Evolutionary conservation across 1,284 basidiomycete species (phyloP).

Genomic region (Cryptococcus hybrid): DNA sequence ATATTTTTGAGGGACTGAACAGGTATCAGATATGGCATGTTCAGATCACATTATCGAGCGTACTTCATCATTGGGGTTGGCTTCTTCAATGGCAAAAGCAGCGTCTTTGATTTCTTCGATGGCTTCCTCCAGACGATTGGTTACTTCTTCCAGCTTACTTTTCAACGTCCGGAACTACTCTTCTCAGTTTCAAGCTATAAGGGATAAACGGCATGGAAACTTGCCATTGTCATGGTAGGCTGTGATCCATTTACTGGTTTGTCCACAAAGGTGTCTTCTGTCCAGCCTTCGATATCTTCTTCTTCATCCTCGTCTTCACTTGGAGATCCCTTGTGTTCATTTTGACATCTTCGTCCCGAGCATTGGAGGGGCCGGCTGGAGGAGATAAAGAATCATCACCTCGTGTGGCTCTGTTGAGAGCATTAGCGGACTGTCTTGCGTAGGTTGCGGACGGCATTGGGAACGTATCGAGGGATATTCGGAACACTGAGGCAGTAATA

Average conservation of each 20-base stretch:
- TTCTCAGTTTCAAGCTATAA: neutral
- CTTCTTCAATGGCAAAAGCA: constrained; percentile 28
- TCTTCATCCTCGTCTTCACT: constrained; percentile 11
- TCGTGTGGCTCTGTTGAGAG: neutral
- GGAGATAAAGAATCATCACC: neutral
- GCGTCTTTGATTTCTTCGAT: constrained; percentile 17
- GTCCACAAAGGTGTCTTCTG: constrained; percentile 23
- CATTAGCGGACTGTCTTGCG: neutral
- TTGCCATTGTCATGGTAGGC: constrained; percentile 3
- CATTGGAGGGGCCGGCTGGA: constrained; percentile 12
- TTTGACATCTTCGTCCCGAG: neutral
- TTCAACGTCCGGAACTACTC: constrained; percentile 12
- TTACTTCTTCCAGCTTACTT: constrained; percentile 13
- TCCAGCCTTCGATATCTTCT: constrained; percentile 26
- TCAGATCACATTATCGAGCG: neutral
- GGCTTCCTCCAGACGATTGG: constrained; percentile 17
- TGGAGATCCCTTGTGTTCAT: neutral
- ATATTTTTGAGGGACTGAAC: constrained; percentile 19
- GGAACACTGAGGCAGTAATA: neutral
- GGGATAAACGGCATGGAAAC: neutral
- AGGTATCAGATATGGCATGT: neutral
- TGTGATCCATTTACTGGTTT: constrained; percentile 7
- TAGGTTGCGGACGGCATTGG: neutral
- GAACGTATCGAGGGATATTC: neutral
- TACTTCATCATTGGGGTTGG: constrained; percentile 27